Evolutionary conservation across 2,329 filamentous ascomycete species (phyloP), one percentile per base, ranked within the genome.

Genomic region (Calonectria honghensis): DNA sequence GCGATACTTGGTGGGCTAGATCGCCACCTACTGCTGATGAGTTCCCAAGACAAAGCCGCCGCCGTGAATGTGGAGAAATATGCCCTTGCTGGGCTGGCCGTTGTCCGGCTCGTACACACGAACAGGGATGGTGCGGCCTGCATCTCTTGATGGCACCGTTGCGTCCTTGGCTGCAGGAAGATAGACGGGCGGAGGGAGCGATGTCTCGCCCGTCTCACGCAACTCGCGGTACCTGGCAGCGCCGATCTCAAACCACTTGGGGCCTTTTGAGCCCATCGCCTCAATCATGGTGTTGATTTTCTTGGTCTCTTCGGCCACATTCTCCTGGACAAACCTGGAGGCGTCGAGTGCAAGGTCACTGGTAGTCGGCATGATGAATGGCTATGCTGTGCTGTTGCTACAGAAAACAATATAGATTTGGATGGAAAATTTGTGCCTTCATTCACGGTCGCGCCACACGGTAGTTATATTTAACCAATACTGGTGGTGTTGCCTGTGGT

Each of bases 51-150:
- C 41, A 48, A 48, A 65, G n/a, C 63, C 63, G 11, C 64, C 45
- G 14, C 64, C 64, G 14, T 67, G 64, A n/a, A 67, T 52, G 29
- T 67, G 45, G 16, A 67, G 48, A 14, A 67, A 67, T 10, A 50
- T 51, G 14, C 45, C 64, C 24, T 67, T 52, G 13, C 45, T 50
- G 6, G 45, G 45, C 24, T 52, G 27, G 20, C n/a, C 48, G n/a
- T 65, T 39, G 13, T 67, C 45, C 18, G 45, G 64, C 16, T 27
- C 37, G 14, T 50, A 51, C 10, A 67, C 31, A 16, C 63, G 63
- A 35, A 48, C 10, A 9, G 63, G 41, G 31, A 65, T 65, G 24
- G 45, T 27, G 31, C 64, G 64, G 3, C 45, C 45, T 18, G 13
- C 20, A 29, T 51, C 64, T 27, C 45, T 37, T 3, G 45, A 67